These are phyloP conservation scores for Amanita pallidorosea DNA, from an alignment of 768 basidiomycete genomes.

Conservation along the genomic window DNA sequence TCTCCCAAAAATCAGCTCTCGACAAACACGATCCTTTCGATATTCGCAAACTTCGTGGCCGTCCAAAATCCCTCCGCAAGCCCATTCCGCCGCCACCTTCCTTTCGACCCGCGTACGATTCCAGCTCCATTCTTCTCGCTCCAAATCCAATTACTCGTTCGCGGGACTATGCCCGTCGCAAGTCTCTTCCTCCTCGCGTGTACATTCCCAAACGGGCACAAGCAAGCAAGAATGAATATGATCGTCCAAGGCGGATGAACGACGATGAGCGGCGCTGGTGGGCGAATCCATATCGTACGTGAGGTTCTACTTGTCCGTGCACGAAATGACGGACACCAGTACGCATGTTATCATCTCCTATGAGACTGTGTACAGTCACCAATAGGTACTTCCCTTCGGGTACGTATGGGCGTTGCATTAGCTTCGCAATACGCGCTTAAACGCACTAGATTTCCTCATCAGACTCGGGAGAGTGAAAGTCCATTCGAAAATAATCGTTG, in stretches of 20 bases:
- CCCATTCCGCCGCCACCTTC: slow-evolving; percentile 26
- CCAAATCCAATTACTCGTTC: slow-evolving; percentile 46
- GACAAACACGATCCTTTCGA: slow-evolving; percentile 16
- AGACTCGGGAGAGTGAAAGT: slow-evolving; percentile 43
- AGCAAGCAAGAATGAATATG: slow-evolving; percentile 14
- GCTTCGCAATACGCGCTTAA: background rate
- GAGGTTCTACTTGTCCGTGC: slow-evolving; percentile 8
- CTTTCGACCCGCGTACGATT: slow-evolving; percentile 31
- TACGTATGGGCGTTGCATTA: slow-evolving; percentile 14
- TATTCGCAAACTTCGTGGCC: slow-evolving; percentile 5
- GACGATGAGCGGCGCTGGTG: slow-evolving; percentile 53
- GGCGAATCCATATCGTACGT: slow-evolving; percentile 69
- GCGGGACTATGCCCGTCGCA: slow-evolving; percentile 40
- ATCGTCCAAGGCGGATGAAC: slow-evolving; percentile 48
- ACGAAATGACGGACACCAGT: slow-evolving; percentile 7
- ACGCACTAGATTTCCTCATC: slow-evolving; percentile 48
- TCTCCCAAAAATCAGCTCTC: slow-evolving; percentile 19
- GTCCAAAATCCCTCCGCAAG: slow-evolving; percentile 20
- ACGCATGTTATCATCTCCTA: slow-evolving; percentile 52
- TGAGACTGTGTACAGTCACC: slow-evolving; percentile 46
- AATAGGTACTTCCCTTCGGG: slow-evolving; percentile 46
- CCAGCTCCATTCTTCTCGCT: slow-evolving; percentile 54
- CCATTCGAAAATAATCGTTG: slow-evolving; percentile 18
- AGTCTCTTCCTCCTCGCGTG: slow-evolving; percentile 42
- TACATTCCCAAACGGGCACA: slow-evolving; percentile 18